Base-by-base conservation (phyloP, 257 asterid genomes). In the Solanum sitiens region DNA sequence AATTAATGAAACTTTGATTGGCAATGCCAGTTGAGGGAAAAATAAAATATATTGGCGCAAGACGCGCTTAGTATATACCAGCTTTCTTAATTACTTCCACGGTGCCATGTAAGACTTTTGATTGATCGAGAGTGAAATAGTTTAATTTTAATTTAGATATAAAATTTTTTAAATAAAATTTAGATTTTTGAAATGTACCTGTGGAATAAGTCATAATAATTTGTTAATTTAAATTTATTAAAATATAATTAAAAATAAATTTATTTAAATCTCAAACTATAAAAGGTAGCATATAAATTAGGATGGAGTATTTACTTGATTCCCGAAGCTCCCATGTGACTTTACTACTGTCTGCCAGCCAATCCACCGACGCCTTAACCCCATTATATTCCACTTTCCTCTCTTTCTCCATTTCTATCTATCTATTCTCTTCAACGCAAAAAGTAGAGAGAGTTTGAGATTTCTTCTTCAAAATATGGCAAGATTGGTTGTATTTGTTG, bases 291-390 rank as follows among this genome's bases (percentile, higher is more conserved):
- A 40, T 11, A 42, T 42, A 42, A 42, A 42, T 42, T 50, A 15
- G 0, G 18, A 47, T 1, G 59, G 59, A 53, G 61, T 2, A 77
- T n/a, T 44, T 25, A 77, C 27, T 79, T 79, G 67, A 45, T 80
- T 50, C 85, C 25, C 68, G 15, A 47, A 3, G n/a, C 42, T 68
- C 85, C 89, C 91, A 89, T 89, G 90, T 89, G 90, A 89, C 82
- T 89, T 25, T 45, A 7, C 77, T 63, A 86, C 87, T 86, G 88
- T 88, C 37, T 72, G 94, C 90, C 96, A 92, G 89, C 93, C 88
- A 89, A 90, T 86, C 89, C 85, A 72, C 77, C 91, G 42, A 75
- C 91, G 85, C 86, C 32, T 50, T 40, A 40, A 5, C 50, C 86
- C 35, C 84, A 7, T 42, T 72, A 86, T 80, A 87, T 80, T 87